phyloP scores from a whole-genome alignment of 371 early-diverging fungal species.

The Mucor piriformis region DNA sequence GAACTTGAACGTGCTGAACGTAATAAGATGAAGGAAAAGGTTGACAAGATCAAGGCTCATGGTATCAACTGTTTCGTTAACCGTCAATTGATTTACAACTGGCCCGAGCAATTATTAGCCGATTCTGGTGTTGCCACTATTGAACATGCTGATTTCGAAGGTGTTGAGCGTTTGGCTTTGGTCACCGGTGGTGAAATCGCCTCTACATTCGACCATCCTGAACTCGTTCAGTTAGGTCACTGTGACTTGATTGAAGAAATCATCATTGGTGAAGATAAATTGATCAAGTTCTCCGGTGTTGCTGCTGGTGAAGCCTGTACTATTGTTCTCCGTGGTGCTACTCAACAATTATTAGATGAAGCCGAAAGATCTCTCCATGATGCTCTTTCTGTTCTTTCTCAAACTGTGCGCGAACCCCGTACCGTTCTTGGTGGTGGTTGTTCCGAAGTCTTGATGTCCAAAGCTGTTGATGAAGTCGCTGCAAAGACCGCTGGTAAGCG shows the following conservation, averaged over 20 bases:
- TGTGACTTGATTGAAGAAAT: slow-evolving; percentile 98
- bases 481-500: slow-evolving; percentile 93
- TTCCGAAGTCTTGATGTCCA: slow-evolving; percentile 97
- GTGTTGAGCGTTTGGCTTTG: slow-evolving; percentile 97
- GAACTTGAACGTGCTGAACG: slow-evolving; percentile 99
- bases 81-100: slow-evolving; percentile 99
- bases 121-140: slow-evolving; percentile 96
- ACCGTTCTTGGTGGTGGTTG: slow-evolving; percentile 98
- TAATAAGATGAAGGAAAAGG: slow-evolving; percentile 99
- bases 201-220: slow-evolving; percentile 98
- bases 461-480: slow-evolving; percentile 93
- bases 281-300: slow-evolving; percentile 97
- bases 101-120: slow-evolving; percentile 98
- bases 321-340: slow-evolving; percentile 97
- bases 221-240: slow-evolving; percentile 91
- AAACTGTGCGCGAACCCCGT: slow-evolving; percentile 94
- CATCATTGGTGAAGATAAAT: slow-evolving; percentile 96
- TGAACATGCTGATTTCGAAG: slow-evolving; percentile 99
- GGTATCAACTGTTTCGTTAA: slow-evolving; percentile 99
- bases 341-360: slow-evolving; percentile 98
- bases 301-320: slow-evolving; percentile 98
- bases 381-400: slow-evolving; percentile 97
- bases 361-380: slow-evolving; percentile 99
- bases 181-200: slow-evolving; percentile 98
- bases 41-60: slow-evolving; percentile 96